Percentiles rank a stretch among this genome's conserved stretches.
phyloP scores from a whole-genome alignment of 371 early-diverging fungal genomes.

The Aphelidium insulamus region DNA sequence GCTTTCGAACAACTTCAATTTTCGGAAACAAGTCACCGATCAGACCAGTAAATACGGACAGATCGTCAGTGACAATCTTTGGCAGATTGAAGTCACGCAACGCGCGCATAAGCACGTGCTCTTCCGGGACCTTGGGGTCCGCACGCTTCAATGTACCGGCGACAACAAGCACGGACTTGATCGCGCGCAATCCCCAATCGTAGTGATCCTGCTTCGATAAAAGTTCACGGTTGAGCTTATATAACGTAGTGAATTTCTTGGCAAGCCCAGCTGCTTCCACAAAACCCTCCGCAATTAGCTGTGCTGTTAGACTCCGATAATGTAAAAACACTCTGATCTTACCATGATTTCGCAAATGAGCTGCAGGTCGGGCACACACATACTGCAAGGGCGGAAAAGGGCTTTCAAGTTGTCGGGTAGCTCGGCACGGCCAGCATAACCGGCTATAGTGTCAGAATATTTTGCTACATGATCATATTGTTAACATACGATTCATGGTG shows the following conservation, averaged over 20 bases:
- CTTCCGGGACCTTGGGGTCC: slow-evolving; percentile 31
- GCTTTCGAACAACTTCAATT: slow-evolving; percentile 26
- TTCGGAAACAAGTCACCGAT: slow-evolving; percentile 38
- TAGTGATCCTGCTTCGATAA: slow-evolving; percentile 40
- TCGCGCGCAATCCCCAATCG: slow-evolving; percentile 40
- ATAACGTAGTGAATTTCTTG: slow-evolving; percentile 32
- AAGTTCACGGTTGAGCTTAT: slow-evolving; percentile 30
- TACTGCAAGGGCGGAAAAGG: slow-evolving; percentile 36
- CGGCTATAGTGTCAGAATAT: too few species aligned
- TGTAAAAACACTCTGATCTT: too few species aligned
- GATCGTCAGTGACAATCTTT: slow-evolving; percentile 34
- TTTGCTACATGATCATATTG: too few species aligned
- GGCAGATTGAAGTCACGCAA: slow-evolving; percentile 41
- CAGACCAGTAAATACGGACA: slow-evolving; percentile 32
- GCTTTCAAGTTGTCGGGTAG: slow-evolving; percentile 40
- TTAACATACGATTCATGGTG: slow-evolving; percentile 46
- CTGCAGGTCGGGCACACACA: slow-evolving; percentile 37
- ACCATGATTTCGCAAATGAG: slow-evolving; percentile 42
- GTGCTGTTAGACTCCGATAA: too few species aligned
- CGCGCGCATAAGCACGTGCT: slow-evolving; percentile 34
- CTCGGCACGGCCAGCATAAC: slow-evolving; percentile 35
- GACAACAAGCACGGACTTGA: slow-evolving; percentile 37
- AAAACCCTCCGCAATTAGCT: slow-evolving; percentile 41
- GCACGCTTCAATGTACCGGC: slow-evolving; percentile 31
- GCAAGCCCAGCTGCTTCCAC: slow-evolving; percentile 30